phyloP scores from a whole-genome alignment of 208 protist genomes.

The Leishmania aethiopica region DNA sequence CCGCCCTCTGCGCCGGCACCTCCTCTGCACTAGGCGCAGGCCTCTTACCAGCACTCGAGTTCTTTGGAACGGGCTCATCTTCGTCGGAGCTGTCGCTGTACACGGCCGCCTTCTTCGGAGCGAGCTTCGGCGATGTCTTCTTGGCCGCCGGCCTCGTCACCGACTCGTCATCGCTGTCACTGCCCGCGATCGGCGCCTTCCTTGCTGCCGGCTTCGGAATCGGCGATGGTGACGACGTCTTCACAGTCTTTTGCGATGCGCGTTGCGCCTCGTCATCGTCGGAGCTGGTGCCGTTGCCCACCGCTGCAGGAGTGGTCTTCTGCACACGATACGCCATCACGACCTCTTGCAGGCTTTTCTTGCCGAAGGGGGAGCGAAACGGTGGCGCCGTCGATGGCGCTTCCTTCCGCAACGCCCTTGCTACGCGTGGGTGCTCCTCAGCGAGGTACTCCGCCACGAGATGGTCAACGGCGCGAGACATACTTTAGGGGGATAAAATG shows the following conservation, averaged over 20 bases:
- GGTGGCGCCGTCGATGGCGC: conserved; percentile 11
- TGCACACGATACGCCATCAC: conserved; percentile 20
- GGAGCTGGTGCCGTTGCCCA: conserved; percentile 42
- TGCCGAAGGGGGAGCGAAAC: conserved; percentile 20
- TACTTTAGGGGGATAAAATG: conserved; percentile 10
- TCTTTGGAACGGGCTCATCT: conserved; percentile 47
- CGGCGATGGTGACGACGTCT: conserved; percentile 26
- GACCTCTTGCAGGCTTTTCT: conserved; percentile 22
- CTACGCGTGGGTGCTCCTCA: conserved; percentile 38
- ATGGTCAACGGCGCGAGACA: conserved; percentile 54
- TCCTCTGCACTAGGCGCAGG: conserved; percentile 23
- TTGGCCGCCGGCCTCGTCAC: conserved; percentile 38
- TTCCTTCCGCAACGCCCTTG: conserved; percentile 41
- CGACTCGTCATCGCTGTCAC: conserved; percentile 61
- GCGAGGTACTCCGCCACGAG: conserved; percentile 59
- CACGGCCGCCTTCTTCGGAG: conserved; percentile 35
- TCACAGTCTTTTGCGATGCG: conserved; percentile 1
- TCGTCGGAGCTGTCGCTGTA: conserved; percentile 40
- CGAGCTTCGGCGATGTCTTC: conserved; percentile 36
- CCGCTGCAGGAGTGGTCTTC: conserved; percentile 28
- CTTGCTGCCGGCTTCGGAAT: conserved; percentile 47
- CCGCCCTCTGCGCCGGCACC: conserved; percentile 26
- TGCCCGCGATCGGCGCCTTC: conserved; percentile 54
- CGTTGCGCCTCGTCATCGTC: conserved; percentile 43
- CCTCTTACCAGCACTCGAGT: conserved; percentile 26